phyloP scores from a whole-genome alignment of 23 red algal genomes.

The Rhodosorus marinus region DNA sequence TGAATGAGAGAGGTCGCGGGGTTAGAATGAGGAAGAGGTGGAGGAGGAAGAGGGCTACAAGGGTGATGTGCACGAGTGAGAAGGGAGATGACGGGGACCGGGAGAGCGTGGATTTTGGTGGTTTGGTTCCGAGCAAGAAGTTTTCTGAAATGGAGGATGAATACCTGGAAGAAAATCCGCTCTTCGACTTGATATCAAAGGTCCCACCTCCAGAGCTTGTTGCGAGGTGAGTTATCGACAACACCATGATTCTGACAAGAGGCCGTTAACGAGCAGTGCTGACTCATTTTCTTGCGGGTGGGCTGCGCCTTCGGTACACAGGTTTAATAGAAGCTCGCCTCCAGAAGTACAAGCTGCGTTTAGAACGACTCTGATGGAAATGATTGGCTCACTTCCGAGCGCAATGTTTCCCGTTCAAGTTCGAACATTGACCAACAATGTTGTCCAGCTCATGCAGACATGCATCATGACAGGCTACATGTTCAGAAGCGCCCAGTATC shows the following conservation, averaged over 20 bases:
- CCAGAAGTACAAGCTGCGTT: conserved; percentile 74
- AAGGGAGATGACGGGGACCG: neutral
- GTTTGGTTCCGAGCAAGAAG: neutral
- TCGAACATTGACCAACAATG: conserved; percentile 44
- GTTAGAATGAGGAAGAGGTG: no score
- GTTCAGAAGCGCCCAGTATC: conserved; percentile 77
- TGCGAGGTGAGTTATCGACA: no score
- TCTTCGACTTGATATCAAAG: neutral
- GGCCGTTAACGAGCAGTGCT: no score
- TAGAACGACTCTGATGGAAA: conserved; percentile 44
- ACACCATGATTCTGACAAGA: no score
- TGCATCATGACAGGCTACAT: conserved; percentile 78
- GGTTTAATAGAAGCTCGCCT: conserved; percentile 52
- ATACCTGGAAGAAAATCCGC: no score
- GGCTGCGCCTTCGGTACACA: no score
- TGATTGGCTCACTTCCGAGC: conserved; percentile 73
- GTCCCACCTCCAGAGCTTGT: neutral
- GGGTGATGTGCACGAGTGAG: no score
- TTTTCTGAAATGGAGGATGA: no score
- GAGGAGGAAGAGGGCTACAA: no score
- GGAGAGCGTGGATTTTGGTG: neutral
- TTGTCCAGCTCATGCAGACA: conserved; percentile 78
- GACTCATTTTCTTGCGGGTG: no score
- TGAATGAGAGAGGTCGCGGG: no score
- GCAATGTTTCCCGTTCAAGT: conserved; percentile 29